phyloP scores from a whole-genome alignment of 768 basidiomycete species.

The Boletus rubroflammeus region DNA sequence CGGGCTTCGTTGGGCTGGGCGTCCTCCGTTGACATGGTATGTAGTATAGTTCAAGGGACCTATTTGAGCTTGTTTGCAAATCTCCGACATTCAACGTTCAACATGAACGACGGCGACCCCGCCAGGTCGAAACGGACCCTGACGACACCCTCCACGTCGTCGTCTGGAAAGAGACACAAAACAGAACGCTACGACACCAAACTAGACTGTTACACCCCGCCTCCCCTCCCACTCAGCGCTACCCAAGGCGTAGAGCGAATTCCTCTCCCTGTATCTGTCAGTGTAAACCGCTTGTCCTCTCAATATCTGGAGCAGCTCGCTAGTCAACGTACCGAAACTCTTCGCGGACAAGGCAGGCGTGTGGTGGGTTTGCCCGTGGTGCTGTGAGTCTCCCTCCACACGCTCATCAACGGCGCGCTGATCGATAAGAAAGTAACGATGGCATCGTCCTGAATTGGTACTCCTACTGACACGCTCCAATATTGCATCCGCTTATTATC shows the following conservation, averaged over 20 bases:
- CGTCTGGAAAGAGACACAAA: constrained; percentile 21
- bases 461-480: not conserved
- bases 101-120: constrained; percentile 15
- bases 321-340: constrained; percentile 15
- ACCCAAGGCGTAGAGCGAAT: constrained; percentile 30
- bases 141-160: constrained; percentile 2
- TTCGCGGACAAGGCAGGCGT: constrained; percentile 20
- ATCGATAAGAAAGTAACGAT: constrained; percentile 22
- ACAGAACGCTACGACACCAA: constrained; percentile 10
- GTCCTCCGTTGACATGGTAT: too few species aligned
- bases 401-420: not conserved
- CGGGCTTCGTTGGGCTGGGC: constrained; percentile 39
- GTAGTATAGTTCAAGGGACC: not conserved
- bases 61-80: constrained; percentile 26
- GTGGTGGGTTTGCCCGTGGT: constrained; percentile 25
- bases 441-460: constrained; percentile 32
- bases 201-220: not conserved
- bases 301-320: constrained; percentile 13
- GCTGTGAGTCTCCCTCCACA: constrained; percentile 18
- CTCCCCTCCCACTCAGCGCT: constrained; percentile 19
- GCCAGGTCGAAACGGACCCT: constrained; percentile 12
- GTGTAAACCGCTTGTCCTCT: constrained; percentile 7
- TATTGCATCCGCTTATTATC: constrained; percentile 6
- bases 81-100: not conserved
- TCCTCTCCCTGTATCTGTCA: constrained; percentile 9